These are phyloP conservation scores for Aspergillus jensenii DNA, from an alignment of 2,329 filamentous ascomycete genomes.

Conservation along the genomic window DNA sequence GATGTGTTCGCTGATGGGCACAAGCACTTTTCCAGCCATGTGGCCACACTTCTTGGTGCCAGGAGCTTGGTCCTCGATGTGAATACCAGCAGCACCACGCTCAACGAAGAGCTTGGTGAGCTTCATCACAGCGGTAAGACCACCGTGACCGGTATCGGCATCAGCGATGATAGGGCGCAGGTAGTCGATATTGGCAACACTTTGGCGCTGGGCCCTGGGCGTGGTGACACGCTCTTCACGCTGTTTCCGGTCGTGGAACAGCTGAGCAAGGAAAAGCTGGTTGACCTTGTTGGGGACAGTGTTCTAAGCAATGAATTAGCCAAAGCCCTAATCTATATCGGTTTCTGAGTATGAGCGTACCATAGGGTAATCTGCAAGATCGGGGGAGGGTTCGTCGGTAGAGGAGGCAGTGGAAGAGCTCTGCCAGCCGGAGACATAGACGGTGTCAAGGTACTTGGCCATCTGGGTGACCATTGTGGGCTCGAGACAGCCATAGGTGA, in stretches of 20 bases:
- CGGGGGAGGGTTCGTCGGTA: constrained; percentile 92
- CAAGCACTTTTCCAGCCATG: constrained; percentile 98
- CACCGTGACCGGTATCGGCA: constrained; percentile 95
- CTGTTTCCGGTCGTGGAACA: constrained; percentile 99
- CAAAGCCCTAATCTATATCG: background rate
- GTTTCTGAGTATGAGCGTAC: constrained; percentile 39
- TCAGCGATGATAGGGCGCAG: constrained; percentile 94
- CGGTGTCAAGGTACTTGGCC: constrained; percentile 97
- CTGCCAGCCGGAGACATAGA: constrained; percentile 99
- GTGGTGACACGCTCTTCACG: constrained; percentile 85
- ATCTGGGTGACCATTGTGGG: constrained; percentile 99
- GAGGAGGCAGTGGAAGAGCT: constrained; percentile 94
- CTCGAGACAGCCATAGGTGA: constrained; percentile 95
- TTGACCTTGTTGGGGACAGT: constrained; percentile 98
- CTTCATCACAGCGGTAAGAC: constrained; percentile 99
- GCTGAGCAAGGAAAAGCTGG: constrained; percentile 96
- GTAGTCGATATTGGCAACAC: constrained; percentile 82
- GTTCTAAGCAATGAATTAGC: constrained; percentile 57
- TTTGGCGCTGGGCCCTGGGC: constrained; percentile 69
- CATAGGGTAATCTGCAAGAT: constrained; percentile 97
- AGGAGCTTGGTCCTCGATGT: constrained; percentile 97
- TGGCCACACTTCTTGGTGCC: constrained; percentile 99
- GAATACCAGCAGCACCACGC: constrained; percentile 93
- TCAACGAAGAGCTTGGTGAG: constrained; percentile 97
- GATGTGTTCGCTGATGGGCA: constrained; percentile 96